Percentiles rank a stretch among this genome's conserved stretches.
Conservation (phyloP, 2,329 filamentous ascomycete genomes). For the Aspergillus costaricaensis region DNA sequence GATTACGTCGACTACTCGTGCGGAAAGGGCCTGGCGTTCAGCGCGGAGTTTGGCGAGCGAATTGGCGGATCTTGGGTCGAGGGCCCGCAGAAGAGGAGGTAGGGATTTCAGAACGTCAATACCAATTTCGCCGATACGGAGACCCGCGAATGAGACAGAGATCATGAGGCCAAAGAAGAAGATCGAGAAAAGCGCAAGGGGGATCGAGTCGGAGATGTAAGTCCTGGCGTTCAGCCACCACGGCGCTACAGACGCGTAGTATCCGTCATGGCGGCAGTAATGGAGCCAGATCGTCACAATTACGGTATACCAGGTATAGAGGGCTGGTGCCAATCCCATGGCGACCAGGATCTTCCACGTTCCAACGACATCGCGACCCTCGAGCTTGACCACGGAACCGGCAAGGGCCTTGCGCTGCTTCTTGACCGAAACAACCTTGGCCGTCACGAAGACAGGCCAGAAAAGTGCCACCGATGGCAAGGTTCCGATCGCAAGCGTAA, state of each 20-base stretch:
- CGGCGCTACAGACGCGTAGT: slow-evolving; percentile 76
- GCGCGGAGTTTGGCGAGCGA: slow-evolving; percentile 76
- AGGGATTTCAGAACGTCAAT: slow-evolving; percentile 99
- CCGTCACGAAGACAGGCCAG: slow-evolving; percentile 80
- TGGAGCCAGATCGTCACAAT: slow-evolving; percentile 76
- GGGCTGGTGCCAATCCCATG: slow-evolving; percentile 74
- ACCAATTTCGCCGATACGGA: slow-evolving; percentile 94
- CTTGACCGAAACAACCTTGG: slow-evolving; percentile 76
- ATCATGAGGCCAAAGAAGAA: slow-evolving; percentile 70
- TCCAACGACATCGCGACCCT: slow-evolving; percentile 85
- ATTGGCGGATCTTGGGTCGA: slow-evolving; percentile 82
- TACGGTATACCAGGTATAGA: slow-evolving; percentile 79
- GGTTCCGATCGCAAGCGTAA: slow-evolving; percentile 74
- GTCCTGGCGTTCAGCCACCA: slow-evolving; percentile 57
- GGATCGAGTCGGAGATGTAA: slow-evolving; percentile 5
- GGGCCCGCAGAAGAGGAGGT: slow-evolving; percentile 78
- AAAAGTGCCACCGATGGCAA: slow-evolving; percentile 87
- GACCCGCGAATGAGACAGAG: slow-evolving; percentile 83
- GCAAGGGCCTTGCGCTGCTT: slow-evolving; percentile 84
- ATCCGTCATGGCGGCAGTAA: slow-evolving; percentile 78
- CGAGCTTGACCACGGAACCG: slow-evolving; percentile 83
- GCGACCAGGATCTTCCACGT: slow-evolving; percentile 94
- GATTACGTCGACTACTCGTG: slow-evolving; percentile 85
- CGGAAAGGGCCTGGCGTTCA: slow-evolving; percentile 71
- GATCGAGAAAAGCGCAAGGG: slow-evolving; percentile 47